Base-by-base conservation (phyloP, 2,329 filamentous ascomycete species). In the Colletotrichum simmondsii region DNA sequence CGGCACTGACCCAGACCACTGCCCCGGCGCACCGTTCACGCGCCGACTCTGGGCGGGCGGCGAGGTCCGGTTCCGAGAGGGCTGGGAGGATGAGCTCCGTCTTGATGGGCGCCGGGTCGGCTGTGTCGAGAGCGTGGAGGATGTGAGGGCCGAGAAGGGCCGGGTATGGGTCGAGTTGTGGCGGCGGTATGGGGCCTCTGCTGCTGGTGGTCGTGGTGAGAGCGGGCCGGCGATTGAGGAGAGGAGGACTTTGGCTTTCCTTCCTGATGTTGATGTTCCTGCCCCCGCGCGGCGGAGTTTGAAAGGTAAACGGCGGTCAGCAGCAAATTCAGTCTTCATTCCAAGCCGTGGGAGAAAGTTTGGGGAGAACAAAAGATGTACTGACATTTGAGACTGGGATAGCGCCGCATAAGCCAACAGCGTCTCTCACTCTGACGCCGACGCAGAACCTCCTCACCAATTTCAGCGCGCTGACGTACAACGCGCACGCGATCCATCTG, bases 11-110 rank as follows among this genome's bases (percentile, higher is more conserved):
- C 86, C 90, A 5, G 86, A 92, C 65, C 95, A 98, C 79, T 92
- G 87, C 28, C 96, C 96, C 0, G 94, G 93, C 2, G 80, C 80
- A 4, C 91, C 92, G 1, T 98, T 94, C 80, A 87, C 87, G 63
- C 89, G 94, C 26, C 91, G 97, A 22, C 91, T 99, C 85, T 99
- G 97, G 97, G 94, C 94, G 16, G 95, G 95, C 37, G 97, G 96
- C 0, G 87, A 88, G 53, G 82, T 98, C 10, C 79, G 79, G 1
- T 93, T 94, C 76, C 81, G 82, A 22, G 72, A 37, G 6, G 77
- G 77, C 4, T 81, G 79, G 79, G 74, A 72, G 19, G 24, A 72
- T 5, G 71, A 70, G 2, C 63, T 89, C 71, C 56, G 71, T 6
- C 75, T 89, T 4, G 83, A 87, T 65, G 82, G 83, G 3, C 67